A percentile compares a stretch with the other conserved stretches of the same genome.
phyloP scores from a whole-genome alignment of 331 rosid genomes.

The Acacia pycnantha region DNA sequence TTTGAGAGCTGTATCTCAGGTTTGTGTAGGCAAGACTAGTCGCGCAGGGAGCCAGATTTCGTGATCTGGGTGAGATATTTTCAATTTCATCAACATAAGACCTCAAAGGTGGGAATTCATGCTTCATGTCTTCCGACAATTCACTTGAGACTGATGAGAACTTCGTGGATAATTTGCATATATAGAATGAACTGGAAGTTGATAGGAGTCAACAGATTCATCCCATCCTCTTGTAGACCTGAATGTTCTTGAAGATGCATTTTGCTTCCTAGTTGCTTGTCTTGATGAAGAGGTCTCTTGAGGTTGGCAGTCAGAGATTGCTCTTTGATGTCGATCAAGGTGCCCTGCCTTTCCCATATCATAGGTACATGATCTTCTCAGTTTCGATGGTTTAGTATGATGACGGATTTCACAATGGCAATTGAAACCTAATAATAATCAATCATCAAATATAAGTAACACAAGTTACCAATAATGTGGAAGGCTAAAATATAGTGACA shows the following conservation, averaged over 20 bases:
- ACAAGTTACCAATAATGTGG: slow-evolving; percentile 10
- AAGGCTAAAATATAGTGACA: slow-evolving; percentile 11
- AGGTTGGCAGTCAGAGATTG: slow-evolving; percentile 20
- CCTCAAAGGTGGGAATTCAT: slow-evolving; percentile 33
- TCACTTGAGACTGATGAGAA: slow-evolving; percentile 29
- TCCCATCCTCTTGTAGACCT: slow-evolving; percentile 28
- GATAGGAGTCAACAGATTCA: slow-evolving; percentile 25
- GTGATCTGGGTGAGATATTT: slow-evolving; percentile 30
- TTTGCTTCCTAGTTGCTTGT: slow-evolving; percentile 31
- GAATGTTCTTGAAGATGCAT: slow-evolving; percentile 33
- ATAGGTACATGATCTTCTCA: slow-evolving; percentile 29
- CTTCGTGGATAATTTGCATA: slow-evolving; percentile 23
- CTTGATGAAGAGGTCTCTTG: slow-evolving; percentile 27
- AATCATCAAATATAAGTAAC: not conserved
- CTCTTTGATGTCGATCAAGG: slow-evolving; percentile 27
- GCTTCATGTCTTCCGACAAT: slow-evolving; percentile 35
- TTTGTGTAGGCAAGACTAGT: slow-evolving; percentile 25
- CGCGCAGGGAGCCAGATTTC: not conserved
- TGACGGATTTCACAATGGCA: slow-evolving; percentile 30
- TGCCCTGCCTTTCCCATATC: slow-evolving; percentile 28
- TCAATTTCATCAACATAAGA: slow-evolving; percentile 10
- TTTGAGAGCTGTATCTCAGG: slow-evolving; percentile 30
- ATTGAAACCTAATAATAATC: slow-evolving; percentile 36
- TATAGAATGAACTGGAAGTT: slow-evolving; percentile 31
- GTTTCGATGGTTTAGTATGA: slow-evolving; percentile 31